Base-by-base conservation (phyloP, 2,329 filamentous ascomycete species). In the Claviceps purpurea region DNA sequence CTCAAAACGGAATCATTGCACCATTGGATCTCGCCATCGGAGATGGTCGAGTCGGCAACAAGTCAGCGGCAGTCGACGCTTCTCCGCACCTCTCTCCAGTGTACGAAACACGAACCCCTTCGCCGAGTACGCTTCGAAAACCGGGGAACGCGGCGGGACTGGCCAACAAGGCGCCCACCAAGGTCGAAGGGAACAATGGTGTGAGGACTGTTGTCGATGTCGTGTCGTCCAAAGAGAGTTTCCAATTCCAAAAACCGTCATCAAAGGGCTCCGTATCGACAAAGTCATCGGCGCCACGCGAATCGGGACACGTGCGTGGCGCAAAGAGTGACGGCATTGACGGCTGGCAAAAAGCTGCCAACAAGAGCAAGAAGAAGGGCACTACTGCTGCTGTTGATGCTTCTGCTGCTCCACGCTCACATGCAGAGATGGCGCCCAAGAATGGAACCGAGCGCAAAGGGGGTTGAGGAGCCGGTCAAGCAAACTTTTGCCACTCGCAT, bases 81-180 rank as follows among this genome's bases (percentile, higher is more conserved):
- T 71, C 73, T 43, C 41, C 41, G 11, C 76, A 75, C 57, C 72
- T 90, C 2, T 89, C 86, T 0, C 86, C 86, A 0, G 85, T 89
- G 0, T 85, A 84, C 51, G 86, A 89, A 67, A 77, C 78, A 5
- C 75, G 77, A n/a, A 85, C 82, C 0, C 83, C 85, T 2, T 87
- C 85, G 1, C 84, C 85, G 1, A 84, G 75, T 3, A 71, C 76
- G 13, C 69, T 70, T 52, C 74, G 82, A 51, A 81, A 75, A 47
- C 68, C 74, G 13, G 50, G 20, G 3, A 11, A 22, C 3, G 47
- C 26, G 18, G 26, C 45, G 14, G 22, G 59, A 18, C 62, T 59
- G 43, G 52, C 60, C 26, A 64, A 62, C 18, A 62, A 61, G 46
- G 56, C n/a, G 58, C 55, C 48, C 26, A 18, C 20, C 11, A 46